Evolutionary conservation across 129 eudicot genomes (phyloP).

Genomic region (carrot (Daucus carota)): DH1_v3.0 NC_030383.2:63502501-63503000

Average conservation of each 20-base stretch:
- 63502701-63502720: conserved; percentile 11
- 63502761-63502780: conserved; percentile 33
- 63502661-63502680: conserved; percentile 23
- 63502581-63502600: conserved; percentile 20
- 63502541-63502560: conserved; percentile 16
- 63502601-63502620: conserved; percentile 18
- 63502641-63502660: conserved; percentile 14
- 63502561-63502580: conserved; percentile 7
- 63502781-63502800: conserved; percentile 47
- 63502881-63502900: conserved; percentile 38
- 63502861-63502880: conserved; percentile 37
- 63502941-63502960: conserved; percentile 17
- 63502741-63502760: conserved; percentile 21
- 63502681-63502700: conserved; percentile 14
- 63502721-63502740: conserved; percentile 22
- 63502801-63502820: conserved; percentile 35
- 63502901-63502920: conserved; percentile 56
- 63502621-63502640: conserved; percentile 22
- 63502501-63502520: conserved; percentile 13
- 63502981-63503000: conserved; percentile 25
- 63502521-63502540: conserved; percentile 12
- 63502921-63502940: conserved; percentile 29
- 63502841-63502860: conserved; percentile 48
- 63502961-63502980: background rate
- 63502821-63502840: conserved; percentile 36